Evolutionary conservation across 2,329 filamentous ascomycete genomes (phyloP).

Genomic region (Metarhizium humberi): DNA sequence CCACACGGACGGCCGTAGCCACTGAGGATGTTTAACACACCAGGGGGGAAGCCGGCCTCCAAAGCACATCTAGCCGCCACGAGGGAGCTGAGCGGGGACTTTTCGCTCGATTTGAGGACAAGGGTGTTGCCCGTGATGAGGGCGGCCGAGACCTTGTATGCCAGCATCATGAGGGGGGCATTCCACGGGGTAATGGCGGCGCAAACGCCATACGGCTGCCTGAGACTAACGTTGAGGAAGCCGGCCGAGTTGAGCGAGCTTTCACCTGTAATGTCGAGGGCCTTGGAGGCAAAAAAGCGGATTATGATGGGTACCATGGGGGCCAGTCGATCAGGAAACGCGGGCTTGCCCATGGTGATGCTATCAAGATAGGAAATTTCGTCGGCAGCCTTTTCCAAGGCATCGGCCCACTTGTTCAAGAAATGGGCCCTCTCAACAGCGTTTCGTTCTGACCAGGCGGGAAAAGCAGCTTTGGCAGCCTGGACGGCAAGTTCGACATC

Average conservation of each 20-base stretch:
- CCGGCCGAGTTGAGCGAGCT: slow-evolving; percentile 23
- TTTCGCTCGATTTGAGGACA: slow-evolving; percentile 45
- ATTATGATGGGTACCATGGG: slow-evolving; percentile 29
- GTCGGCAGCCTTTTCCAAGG: slow-evolving; percentile 29
- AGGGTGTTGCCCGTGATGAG: slow-evolving; percentile 39
- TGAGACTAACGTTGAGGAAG: slow-evolving; percentile 33
- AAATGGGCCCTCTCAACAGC: slow-evolving; percentile 28
- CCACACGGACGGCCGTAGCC: slow-evolving; percentile 61
- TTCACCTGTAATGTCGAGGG: slow-evolving; percentile 32
- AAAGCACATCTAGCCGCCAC: slow-evolving; percentile 45
- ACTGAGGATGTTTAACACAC: slow-evolving; percentile 65
- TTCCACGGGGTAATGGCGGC: slow-evolving; percentile 54
- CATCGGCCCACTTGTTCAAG: slow-evolving; percentile 34
- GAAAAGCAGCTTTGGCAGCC: slow-evolving; percentile 38
- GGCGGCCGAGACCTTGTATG: slow-evolving; percentile 38
- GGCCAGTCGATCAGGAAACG: slow-evolving; percentile 27
- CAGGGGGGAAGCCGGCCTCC: slow-evolving; percentile 65
- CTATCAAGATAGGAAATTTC: slow-evolving; percentile 37
- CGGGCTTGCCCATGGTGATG: slow-evolving; percentile 31
- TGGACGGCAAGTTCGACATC: slow-evolving; percentile 39
- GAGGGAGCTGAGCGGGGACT: slow-evolving; percentile 34
- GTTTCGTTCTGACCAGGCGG: slow-evolving; percentile 31
- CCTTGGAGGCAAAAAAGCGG: slow-evolving; percentile 32
- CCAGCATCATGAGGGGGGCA: slow-evolving; percentile 34
- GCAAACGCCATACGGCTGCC: slow-evolving; percentile 42